These are phyloP conservation scores for Lepidium africanum DNA, from an alignment of 345 rosid genomes.

Conservation along the genomic window DNA sequence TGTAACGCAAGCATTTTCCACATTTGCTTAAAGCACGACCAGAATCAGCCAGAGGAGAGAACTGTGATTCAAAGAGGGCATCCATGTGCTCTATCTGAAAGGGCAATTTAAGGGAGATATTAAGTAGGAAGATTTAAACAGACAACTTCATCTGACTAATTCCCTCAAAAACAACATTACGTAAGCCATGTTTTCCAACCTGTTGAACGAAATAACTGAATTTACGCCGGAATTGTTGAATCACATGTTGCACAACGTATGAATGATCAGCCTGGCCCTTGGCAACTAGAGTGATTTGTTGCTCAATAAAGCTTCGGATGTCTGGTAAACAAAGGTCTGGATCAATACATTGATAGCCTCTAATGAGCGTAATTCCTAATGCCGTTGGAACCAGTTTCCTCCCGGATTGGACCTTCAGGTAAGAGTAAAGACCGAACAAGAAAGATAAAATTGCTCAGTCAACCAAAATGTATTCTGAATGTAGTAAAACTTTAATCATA, in stretches of 20 bases:
- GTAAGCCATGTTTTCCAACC: conserved; percentile 33
- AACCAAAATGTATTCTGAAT: background rate
- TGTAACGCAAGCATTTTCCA: conserved; percentile 93
- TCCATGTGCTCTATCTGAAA: conserved; percentile 90
- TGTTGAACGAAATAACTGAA: conserved; percentile 73
- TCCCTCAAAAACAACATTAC: background rate
- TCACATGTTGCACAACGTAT: conserved; percentile 66
- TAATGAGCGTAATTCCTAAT: conserved; percentile 75
- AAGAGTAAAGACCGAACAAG: background rate
- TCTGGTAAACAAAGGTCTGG: conserved; percentile 96
- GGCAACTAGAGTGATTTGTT: conserved; percentile 88
- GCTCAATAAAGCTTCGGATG: conserved; percentile 95
- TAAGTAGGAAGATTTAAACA: background rate
- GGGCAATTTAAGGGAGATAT: background rate
- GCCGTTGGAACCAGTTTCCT: conserved; percentile 91
- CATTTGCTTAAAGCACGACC: conserved; percentile 88
- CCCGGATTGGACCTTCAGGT: conserved; percentile 68
- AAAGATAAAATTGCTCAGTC: background rate
- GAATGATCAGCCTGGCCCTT: conserved; percentile 84
- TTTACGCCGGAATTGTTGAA: conserved; percentile 77
- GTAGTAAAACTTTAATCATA: conserved; percentile 3
- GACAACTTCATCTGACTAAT: background rate
- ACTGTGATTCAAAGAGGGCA: conserved; percentile 87
- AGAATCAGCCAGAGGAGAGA: conserved; percentile 78
- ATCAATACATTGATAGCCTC: conserved; percentile 94